Evolutionary conservation across 495 filamentous ascomycete genomes (phyloP), one percentile per base, ranked within the genome.

Genomic region (Podospora tetraspora): DNA sequence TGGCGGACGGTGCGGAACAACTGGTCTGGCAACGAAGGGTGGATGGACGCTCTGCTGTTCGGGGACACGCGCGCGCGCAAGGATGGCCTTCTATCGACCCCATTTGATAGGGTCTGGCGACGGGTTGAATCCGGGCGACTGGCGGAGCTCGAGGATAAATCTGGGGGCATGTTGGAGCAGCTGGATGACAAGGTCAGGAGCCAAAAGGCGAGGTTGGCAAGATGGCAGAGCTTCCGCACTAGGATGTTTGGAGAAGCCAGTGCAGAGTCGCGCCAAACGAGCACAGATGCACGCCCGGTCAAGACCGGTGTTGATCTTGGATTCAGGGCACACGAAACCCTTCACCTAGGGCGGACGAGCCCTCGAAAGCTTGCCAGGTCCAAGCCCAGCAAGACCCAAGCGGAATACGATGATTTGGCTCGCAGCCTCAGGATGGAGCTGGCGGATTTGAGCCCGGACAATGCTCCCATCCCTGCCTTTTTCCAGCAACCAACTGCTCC

Each of bases 21-120:
- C 68, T 96, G 92, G 92, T 79, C 89, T 8, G 92, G 92, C 1
- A 84, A 88, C 69, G 81, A 86, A 61, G 82, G 88, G 62, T 92
- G 91, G 88, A 81, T 89, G 70, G 85, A 91, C 52, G 77, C 83
- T 19, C 72, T 96, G 23, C 76, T 93, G 0, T 82, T 88, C 59
- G 91, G 90, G 0, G 91, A 91, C 56, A 81, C 79, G 29, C 78
- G 79, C n/a, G 77, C 81, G 24, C 80, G 77, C 64, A 85, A 82
- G 22, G 90, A 93, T 70, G 82, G 83, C 3, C 81, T 94, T 34
- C 76, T 96, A 8, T 84, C 86, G 24, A 79, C 82, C 16, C 79
- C 85, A 0, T 94, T 93, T 68, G 82, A 89, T 12, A 79, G 86
- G 22, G 84, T 92, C 6, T 94, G 90, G 91, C 70, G 79, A 3